Conservation (phyloP, 305 asterid species). For the Solanum aculeatissimum region DNA sequence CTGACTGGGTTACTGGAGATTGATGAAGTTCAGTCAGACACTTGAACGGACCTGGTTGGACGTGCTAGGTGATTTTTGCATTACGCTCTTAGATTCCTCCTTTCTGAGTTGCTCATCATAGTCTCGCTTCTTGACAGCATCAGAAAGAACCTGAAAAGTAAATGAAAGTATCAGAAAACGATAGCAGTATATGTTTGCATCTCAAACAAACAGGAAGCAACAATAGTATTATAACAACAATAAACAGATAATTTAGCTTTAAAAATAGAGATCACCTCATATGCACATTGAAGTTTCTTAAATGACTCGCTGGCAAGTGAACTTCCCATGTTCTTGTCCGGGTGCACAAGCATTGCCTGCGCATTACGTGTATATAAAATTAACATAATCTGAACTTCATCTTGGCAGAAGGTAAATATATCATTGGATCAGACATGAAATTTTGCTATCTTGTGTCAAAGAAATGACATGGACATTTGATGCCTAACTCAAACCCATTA, state of each 20-base stretch:
- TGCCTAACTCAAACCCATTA: not conserved
- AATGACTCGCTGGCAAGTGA: slow-evolving; percentile 90
- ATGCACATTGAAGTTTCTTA: slow-evolving; percentile 94
- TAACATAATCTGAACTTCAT: not conserved
- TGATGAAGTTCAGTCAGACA: not conserved
- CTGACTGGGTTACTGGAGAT: not conserved
- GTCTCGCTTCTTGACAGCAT: slow-evolving; percentile 87
- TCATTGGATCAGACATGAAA: not conserved
- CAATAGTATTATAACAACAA: not conserved
- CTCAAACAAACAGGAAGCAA: slow-evolving; percentile 10
- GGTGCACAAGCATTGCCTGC: slow-evolving; percentile 99
- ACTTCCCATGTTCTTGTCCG: slow-evolving; percentile 96
- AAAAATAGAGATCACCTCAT: slow-evolving; percentile 50
- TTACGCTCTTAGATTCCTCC: slow-evolving; percentile 71
- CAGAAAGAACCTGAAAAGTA: slow-evolving; percentile 73
- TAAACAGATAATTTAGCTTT: not conserved
- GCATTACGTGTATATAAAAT: not conserved
- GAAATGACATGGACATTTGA: not conserved
- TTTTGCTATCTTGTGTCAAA: not conserved
- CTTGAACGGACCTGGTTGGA: slow-evolving; percentile 70
- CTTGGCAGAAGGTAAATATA: not conserved
- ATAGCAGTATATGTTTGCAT: slow-evolving; percentile 4
- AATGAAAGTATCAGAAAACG: slow-evolving; percentile 15
- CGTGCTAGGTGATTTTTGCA: slow-evolving; percentile 75
- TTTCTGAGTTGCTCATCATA: slow-evolving; percentile 89